Evolutionary conservation across 2,329 filamentous ascomycete genomes (phyloP).

Genomic region (Hymenoscyphus fructigenus): DNA sequence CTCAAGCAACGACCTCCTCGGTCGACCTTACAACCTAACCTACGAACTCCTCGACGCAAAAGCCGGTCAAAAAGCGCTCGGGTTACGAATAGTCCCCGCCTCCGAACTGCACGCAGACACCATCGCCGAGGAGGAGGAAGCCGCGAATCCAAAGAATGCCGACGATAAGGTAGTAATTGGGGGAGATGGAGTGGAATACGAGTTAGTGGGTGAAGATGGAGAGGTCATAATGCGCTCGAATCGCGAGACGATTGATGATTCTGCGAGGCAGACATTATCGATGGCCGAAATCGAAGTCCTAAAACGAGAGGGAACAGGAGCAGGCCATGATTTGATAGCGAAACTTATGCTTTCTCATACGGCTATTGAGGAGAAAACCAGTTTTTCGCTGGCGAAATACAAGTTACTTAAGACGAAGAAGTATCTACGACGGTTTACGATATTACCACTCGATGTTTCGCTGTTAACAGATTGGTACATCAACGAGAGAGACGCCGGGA

Average conservation of each 20-base stretch:
- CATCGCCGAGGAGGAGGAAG: conserved; percentile 51
- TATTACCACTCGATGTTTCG: conserved; percentile 78
- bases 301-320: conserved; percentile 70
- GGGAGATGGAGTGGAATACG: conserved; percentile 46
- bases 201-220: conserved; percentile 48
- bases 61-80: conserved; percentile 62
- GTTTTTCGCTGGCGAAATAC: conserved; percentile 92
- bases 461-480: conserved; percentile 75
- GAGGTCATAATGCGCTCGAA: conserved; percentile 56
- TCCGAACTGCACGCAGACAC: conserved; percentile 82
- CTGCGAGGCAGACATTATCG: conserved; percentile 71
- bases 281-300: conserved; percentile 70
- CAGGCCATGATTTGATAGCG: conserved; percentile 87
- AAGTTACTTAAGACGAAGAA: conserved; percentile 92
- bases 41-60: conserved; percentile 80
- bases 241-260: conserved; percentile 59
- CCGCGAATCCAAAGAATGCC: conserved; percentile 45
- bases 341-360: conserved; percentile 89
- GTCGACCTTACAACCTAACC: conserved; percentile 87
- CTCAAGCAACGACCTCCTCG: conserved; percentile 82
- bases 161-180: conserved; percentile 44
- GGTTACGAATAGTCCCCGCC: conserved; percentile 75
- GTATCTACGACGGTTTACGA: conserved; percentile 83
- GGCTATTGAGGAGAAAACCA: conserved; percentile 89
- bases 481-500: conserved; percentile 74